phyloP scores from a whole-genome alignment of 2,329 filamentous ascomycete species.

The Epichloe baconii region DNA sequence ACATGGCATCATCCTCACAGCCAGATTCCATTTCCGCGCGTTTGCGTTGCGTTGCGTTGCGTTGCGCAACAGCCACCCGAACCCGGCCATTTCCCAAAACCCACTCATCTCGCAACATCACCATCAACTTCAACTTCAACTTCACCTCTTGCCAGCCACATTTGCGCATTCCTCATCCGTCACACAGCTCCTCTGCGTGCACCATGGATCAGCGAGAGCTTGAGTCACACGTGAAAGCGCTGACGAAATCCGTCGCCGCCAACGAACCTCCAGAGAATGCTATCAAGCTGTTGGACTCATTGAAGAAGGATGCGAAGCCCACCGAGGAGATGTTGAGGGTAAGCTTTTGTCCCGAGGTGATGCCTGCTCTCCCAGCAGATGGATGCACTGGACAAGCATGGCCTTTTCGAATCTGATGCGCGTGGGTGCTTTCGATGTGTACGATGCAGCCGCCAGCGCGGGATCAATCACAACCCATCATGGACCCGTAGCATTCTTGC shows the following conservation, averaged over 20 bases:
- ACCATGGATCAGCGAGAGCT: conserved; percentile 74
- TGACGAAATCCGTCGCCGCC: conserved; percentile 64
- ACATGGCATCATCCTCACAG: neutral
- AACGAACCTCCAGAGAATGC: conserved; percentile 64
- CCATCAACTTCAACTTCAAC: neutral
- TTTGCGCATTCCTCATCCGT: neutral
- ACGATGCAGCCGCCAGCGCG: too few species aligned
- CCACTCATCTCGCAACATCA: neutral
- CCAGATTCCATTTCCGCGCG: neutral
- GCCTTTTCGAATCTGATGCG: neutral
- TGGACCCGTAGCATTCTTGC: too few species aligned
- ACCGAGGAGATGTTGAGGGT: conserved; percentile 83
- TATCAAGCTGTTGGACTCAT: conserved; percentile 58
- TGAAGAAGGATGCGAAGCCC: conserved; percentile 69
- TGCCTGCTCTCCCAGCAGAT: too few species aligned
- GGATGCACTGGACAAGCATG: too few species aligned
- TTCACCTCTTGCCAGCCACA: neutral
- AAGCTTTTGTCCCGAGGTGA: conserved; percentile 20
- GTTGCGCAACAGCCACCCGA: neutral
- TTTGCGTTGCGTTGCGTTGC: too few species aligned
- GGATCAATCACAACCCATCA: neutral
- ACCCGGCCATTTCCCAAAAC: neutral
- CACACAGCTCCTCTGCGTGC: neutral
- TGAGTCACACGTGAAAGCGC: conserved; percentile 59
- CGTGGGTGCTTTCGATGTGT: neutral